These are phyloP conservation scores for Leucoagaricus sp. DNA, from an alignment of 1,284 basidiomycete genomes.

Conservation along the genomic window DNA sequence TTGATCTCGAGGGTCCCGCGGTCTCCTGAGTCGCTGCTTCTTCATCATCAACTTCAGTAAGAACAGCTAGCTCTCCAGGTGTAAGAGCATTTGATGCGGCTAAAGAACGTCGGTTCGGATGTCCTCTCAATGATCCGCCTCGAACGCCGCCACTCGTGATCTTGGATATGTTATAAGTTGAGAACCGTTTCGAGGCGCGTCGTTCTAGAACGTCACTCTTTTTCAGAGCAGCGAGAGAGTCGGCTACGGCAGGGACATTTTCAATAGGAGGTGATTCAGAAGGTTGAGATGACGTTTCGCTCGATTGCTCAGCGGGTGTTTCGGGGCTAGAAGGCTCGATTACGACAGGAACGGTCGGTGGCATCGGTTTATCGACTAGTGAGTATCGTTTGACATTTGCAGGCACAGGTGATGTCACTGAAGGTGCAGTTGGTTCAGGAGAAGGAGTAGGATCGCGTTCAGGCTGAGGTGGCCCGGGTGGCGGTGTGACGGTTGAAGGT, in stretches of 20 bases:
- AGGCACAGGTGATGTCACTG: conserved; percentile 39
- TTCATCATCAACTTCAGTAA: conserved; percentile 72
- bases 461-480: conserved; percentile 16
- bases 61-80: conserved; percentile 64
- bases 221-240: conserved; percentile 87
- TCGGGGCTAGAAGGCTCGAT: conserved; percentile 53
- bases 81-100: conserved; percentile 63
- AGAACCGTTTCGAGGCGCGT: conserved; percentile 95
- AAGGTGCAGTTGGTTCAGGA: background rate
- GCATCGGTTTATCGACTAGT: conserved; percentile 65
- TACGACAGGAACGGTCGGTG: conserved; percentile 44
- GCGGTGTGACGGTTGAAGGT: conserved; percentile 11
- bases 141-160: conserved; percentile 71
- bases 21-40: conserved; percentile 27
- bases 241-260: conserved; percentile 67
- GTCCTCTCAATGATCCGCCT: conserved; percentile 45
- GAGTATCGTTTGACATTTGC: conserved; percentile 74
- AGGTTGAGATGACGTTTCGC: conserved; percentile 37
- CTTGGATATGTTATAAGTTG: conserved; percentile 93
- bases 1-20: conserved; percentile 30
- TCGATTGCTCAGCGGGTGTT: conserved; percentile 26
- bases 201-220: conserved; percentile 87
- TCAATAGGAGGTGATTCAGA: conserved; percentile 47
- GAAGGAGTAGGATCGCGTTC: conserved; percentile 18
- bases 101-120: conserved; percentile 64